Conservation (phyloP, 179 eudicot genomes). For the Sideroxylon spinosum region DNA sequence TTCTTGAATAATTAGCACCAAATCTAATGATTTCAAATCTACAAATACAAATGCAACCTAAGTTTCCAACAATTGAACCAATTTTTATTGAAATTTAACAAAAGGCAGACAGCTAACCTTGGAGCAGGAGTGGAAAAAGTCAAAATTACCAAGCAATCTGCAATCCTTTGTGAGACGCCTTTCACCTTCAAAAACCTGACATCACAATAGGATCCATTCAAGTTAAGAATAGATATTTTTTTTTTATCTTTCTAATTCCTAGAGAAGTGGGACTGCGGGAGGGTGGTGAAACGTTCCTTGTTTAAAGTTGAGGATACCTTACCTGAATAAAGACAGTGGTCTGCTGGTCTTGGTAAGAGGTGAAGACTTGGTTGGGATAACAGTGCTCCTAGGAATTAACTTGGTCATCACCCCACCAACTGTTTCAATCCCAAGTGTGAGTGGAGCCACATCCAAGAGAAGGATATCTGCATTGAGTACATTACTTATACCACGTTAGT, state of each 20-base stretch:
- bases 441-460: slow-evolving; percentile 35
- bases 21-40: no score
- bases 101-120: slow-evolving; percentile 28
- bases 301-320: not conserved
- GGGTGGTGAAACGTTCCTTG: not conserved
- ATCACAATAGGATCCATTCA: not conserved
- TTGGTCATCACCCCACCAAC: slow-evolving; percentile 44
- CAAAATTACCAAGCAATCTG: slow-evolving; percentile 63
- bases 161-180: slow-evolving; percentile 78
- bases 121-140: slow-evolving; percentile 62
- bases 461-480: slow-evolving; percentile 21
- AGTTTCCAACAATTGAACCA: not conserved
- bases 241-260: no score
- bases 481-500: not conserved
- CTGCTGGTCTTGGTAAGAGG: slow-evolving; percentile 46
- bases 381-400: slow-evolving; percentile 38
- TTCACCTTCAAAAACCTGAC: slow-evolving; percentile 73
- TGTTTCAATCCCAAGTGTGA: slow-evolving; percentile 34
- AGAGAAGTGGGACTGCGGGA: no score
- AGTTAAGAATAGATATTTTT: no score
- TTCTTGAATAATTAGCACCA: no score
- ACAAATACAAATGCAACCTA: not conserved
- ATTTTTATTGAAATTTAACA: not conserved
- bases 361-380: slow-evolving; percentile 38
- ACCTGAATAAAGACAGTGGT: slow-evolving; percentile 41